Evolutionary conservation across 371 early-diverging fungal species (phyloP).

Genomic region (Polyrhizophydium stewartii): DNA sequence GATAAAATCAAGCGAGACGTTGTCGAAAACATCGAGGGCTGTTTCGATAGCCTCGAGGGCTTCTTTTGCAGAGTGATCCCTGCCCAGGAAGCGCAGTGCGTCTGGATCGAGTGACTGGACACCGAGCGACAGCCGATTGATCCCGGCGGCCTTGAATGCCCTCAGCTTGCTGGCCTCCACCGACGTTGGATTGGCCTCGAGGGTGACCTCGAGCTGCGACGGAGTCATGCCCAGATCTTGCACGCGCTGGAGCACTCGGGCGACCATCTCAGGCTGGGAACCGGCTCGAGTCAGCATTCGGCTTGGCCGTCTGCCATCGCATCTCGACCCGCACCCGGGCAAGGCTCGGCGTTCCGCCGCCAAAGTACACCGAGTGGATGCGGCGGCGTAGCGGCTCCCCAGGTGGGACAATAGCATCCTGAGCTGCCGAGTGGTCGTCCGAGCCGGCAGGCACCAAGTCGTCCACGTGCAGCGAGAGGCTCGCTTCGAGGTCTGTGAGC

Average conservation of each 20-base stretch:
- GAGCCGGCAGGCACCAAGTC: too few species aligned
- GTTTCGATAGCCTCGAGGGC: slow-evolving; percentile 34
- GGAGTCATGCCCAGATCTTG: background rate
- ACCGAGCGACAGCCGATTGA: slow-evolving; percentile 79
- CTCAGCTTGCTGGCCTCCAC: slow-evolving; percentile 40
- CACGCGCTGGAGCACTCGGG: slow-evolving; percentile 4
- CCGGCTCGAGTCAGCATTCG: background rate
- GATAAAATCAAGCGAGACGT: slow-evolving; percentile 80
- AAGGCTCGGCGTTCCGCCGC: slow-evolving; percentile 68
- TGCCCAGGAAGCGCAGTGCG: slow-evolving; percentile 53
- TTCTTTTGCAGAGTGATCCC: slow-evolving; percentile 67
- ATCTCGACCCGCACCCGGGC: slow-evolving; percentile 17
- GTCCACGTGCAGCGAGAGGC: slow-evolving; percentile 2
- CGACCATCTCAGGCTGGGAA: slow-evolving; percentile 5
- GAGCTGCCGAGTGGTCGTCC: too few species aligned
- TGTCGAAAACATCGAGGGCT: slow-evolving; percentile 58
- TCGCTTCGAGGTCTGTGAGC: slow-evolving; percentile 4
- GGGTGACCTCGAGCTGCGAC: slow-evolving; percentile 27
- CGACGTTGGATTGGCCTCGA: slow-evolving; percentile 62
- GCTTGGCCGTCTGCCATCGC: too few species aligned
- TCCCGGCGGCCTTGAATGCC: slow-evolving; percentile 54
- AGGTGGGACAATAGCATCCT: too few species aligned
- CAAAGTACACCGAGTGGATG: slow-evolving; percentile 28
- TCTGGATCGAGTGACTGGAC: slow-evolving; percentile 59
- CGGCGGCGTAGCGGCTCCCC: too few species aligned